Evolutionary conservation across 1,139 yeast genomes (phyloP).

Genomic region (Yamadazyma triangularis): DNA sequence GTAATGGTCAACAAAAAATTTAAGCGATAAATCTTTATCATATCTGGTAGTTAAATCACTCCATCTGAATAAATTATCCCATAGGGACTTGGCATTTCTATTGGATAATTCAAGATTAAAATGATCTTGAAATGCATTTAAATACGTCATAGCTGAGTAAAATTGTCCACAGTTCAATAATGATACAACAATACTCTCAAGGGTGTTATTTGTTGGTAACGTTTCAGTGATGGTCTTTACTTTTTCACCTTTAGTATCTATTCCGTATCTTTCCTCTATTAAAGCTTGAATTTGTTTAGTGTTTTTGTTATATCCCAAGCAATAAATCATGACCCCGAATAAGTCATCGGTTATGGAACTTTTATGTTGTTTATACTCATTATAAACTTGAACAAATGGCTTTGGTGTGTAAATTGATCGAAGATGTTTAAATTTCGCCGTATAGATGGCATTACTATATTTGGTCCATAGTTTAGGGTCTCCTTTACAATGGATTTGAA

Average conservation of each 20-base stretch:
- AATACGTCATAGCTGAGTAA: slow-evolving; percentile 28
- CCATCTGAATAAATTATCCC: slow-evolving; percentile 38
- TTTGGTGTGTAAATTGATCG: slow-evolving; percentile 2
- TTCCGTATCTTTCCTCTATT: slow-evolving; percentile 31
- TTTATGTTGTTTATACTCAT: slow-evolving; percentile 5
- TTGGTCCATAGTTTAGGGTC: slow-evolving; percentile 28
- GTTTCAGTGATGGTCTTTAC: slow-evolving; percentile 5
- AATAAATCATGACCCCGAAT: slow-evolving; percentile 21
- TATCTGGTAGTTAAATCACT: slow-evolving; percentile 27
- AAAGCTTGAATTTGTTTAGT: slow-evolving; percentile 21
- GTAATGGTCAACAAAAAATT: slow-evolving; percentile 18
- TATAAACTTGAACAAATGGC: slow-evolving; percentile 4
- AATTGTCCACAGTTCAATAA: slow-evolving; percentile 28
- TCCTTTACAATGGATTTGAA: slow-evolving; percentile 33
- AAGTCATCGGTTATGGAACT: slow-evolving; percentile 10
- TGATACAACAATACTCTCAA: slow-evolving; percentile 28
- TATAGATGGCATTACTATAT: slow-evolving; percentile 18
- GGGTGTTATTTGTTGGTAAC: slow-evolving; percentile 23
- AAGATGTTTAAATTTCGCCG: slow-evolving; percentile 2
- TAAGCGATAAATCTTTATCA: slow-evolving; percentile 23
- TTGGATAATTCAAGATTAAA: slow-evolving; percentile 22
- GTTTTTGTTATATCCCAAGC: slow-evolving; percentile 29
- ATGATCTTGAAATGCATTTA: slow-evolving; percentile 32
- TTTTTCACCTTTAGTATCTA: slow-evolving; percentile 19
- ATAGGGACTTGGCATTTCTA: slow-evolving; percentile 21